Conservation (phyloP, 1,284 basidiomycete species). For the Heterobasidion annosum region DNA sequence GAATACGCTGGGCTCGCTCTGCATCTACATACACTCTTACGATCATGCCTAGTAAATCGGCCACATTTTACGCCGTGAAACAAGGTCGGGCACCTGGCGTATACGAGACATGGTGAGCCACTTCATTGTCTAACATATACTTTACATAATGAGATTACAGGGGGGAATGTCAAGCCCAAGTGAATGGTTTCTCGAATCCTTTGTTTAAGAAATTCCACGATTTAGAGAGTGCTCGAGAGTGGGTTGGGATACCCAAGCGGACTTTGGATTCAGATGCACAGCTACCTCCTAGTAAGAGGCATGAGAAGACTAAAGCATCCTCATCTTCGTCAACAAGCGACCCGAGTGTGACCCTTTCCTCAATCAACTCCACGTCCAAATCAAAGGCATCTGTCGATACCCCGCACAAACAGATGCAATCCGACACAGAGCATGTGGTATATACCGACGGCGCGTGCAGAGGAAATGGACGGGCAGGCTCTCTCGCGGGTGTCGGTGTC, state of each 20-base stretch:
- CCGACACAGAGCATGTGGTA: slow-evolving; percentile 29
- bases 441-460: slow-evolving; percentile 79
- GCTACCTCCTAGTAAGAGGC: not conserved
- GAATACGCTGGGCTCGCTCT: not conserved
- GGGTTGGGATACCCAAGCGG: slow-evolving; percentile 7
- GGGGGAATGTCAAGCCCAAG: slow-evolving; percentile 51
- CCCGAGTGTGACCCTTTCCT: not conserved
- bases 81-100: slow-evolving; percentile 28
- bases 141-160: slow-evolving; percentile 19
- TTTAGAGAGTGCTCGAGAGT: slow-evolving; percentile 38
- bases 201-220: slow-evolving; percentile 57
- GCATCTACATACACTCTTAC: not conserved
- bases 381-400: not conserved
- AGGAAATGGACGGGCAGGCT: slow-evolving; percentile 55
- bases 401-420: not conserved
- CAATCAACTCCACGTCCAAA: not conserved
- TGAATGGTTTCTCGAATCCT: slow-evolving; percentile 46
- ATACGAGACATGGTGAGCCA: slow-evolving; percentile 27
- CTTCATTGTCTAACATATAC: not conserved
- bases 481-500: slow-evolving; percentile 66
- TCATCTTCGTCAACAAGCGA: not conserved
- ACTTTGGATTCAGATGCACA: not conserved
- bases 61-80: slow-evolving; percentile 2
- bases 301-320: not conserved
- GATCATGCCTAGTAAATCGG: not conserved